Evolutionary conservation across 306 rosid species (phyloP), one percentile per base, ranked within the genome.

Genomic region (Fagus sylvatica): DNA sequence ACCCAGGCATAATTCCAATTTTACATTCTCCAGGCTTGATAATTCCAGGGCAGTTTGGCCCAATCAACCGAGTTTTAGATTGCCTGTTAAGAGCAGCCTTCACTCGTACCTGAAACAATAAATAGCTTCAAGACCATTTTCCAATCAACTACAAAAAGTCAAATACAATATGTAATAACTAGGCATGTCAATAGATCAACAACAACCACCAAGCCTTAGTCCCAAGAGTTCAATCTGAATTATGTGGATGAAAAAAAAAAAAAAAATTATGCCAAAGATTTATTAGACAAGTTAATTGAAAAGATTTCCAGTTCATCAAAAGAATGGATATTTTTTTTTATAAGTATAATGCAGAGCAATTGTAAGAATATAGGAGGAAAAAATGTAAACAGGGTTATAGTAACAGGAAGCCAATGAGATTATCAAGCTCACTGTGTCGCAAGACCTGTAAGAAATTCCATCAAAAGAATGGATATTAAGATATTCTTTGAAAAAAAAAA

Each of bases 21-120:
- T 96, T 96, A 79, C 99, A 96, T 83, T 96, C 97, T 74, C 99
- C 99, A 5, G 99, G 99, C 93, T 96, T 96, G 89, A 96, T 96
- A 77, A 96, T 90, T 72, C 99, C 99, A 76, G 99, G 99, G 85
- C 99, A 96, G 83, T 96, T 96, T 60, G 99, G 98, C 56, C 99
- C 99, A 75, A 96, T 96, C 87, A 96, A 69, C 19, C 99, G 86
- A 69, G 99, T 96, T 83, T 90, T 96, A 28, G 97, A 85, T 79
- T 96, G 98, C 66, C 69, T 82, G 87, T 96, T 96, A 69, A 96
- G 81, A 68, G 98, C 99, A 80, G 98, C 96, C 87, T 96, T 96
- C 82, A 91, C 97, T 22, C 93, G 88, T 40, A 96, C 98, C 99
- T 96, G 79, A 76, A 78, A 86, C 51, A 36, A 82, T 17, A 54